Percentiles rank a stretch among this genome's conserved stretches.
phyloP scores from a whole-genome alignment of 768 basidiomycete species.

The Mrakia frigida region DNA sequence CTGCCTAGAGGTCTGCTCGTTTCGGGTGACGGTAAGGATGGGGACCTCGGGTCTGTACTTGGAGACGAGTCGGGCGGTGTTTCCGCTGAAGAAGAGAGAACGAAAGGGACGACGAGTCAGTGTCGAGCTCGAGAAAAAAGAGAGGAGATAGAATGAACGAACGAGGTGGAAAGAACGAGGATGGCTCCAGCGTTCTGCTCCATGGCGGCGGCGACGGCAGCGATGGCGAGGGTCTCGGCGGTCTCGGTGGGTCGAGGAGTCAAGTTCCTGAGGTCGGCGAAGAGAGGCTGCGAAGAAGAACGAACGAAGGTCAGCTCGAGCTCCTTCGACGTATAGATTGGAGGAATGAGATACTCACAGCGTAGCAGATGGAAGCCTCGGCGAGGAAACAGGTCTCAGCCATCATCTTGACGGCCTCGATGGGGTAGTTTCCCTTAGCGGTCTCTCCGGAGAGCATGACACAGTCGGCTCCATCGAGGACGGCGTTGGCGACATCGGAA shows the following conservation, averaged over 20 bases:
- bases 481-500: slow-evolving; percentile 98
- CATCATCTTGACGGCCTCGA: slow-evolving; percentile 99
- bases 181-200: slow-evolving; percentile 95
- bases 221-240: slow-evolving; percentile 90
- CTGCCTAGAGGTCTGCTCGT: slow-evolving; percentile 90
- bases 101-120: background rate
- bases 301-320: background rate
- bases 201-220: slow-evolving; percentile 87
- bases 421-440: slow-evolving; percentile 93
- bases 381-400: slow-evolving; percentile 97
- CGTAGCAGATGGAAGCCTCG: slow-evolving; percentile 91
- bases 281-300: slow-evolving; percentile 54
- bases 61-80: slow-evolving; percentile 89
- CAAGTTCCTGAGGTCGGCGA: slow-evolving; percentile 74
- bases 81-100: slow-evolving; percentile 53
- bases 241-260: slow-evolving; percentile 87
- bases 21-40: slow-evolving; percentile 95
- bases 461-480: slow-evolving; percentile 96
- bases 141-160: background rate
- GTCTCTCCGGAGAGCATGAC: slow-evolving; percentile 99
- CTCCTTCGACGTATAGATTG: background rate
- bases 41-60: slow-evolving; percentile 92
- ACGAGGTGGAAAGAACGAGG: slow-evolving; percentile 83
- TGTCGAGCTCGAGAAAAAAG: background rate
- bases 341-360: slow-evolving; percentile 38